Evolutionary conservation across 352 stramenopile genomes (phyloP).

Genomic region (Peronospora destructor): DNA sequence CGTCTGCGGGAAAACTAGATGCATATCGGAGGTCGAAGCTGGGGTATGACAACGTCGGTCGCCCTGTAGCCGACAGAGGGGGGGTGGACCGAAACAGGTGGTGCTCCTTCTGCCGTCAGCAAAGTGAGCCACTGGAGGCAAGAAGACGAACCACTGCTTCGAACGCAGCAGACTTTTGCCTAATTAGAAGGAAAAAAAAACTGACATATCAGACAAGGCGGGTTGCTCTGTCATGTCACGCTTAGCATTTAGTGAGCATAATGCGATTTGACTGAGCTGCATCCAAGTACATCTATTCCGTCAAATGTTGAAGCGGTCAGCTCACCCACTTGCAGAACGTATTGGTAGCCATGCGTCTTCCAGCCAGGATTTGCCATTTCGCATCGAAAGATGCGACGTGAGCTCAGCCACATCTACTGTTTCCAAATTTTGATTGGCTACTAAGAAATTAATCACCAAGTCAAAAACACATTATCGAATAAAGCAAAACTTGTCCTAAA

Average conservation of each 20-base stretch:
- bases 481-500: too few species aligned
- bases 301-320: neutral
- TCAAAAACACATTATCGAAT: too few species aligned
- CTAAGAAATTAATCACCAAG: neutral
- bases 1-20: neutral
- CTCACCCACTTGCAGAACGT: neutral
- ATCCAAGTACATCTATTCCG: neutral
- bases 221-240: slow-evolving; percentile 1
- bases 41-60: slow-evolving; percentile 3
- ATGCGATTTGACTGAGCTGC: slow-evolving; percentile 8
- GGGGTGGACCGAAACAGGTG: slow-evolving; percentile 9
- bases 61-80: slow-evolving; percentile 2
- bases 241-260: neutral
- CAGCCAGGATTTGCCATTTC: slow-evolving; percentile 11
- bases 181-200: slow-evolving; percentile 8
- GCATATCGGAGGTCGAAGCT: neutral
- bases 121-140: slow-evolving; percentile 1
- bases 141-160: neutral
- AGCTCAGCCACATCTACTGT: too few species aligned
- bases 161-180: neutral
- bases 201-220: slow-evolving; percentile 25
- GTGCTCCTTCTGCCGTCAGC: slow-evolving; percentile 20
- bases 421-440: neutral
- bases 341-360: slow-evolving; percentile 17
- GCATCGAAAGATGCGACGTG: slow-evolving; percentile 5